These are phyloP conservation scores for Sambucus nigra DNA, from an alignment of 129 eudicot genomes.

Conservation along the genomic window DNA sequence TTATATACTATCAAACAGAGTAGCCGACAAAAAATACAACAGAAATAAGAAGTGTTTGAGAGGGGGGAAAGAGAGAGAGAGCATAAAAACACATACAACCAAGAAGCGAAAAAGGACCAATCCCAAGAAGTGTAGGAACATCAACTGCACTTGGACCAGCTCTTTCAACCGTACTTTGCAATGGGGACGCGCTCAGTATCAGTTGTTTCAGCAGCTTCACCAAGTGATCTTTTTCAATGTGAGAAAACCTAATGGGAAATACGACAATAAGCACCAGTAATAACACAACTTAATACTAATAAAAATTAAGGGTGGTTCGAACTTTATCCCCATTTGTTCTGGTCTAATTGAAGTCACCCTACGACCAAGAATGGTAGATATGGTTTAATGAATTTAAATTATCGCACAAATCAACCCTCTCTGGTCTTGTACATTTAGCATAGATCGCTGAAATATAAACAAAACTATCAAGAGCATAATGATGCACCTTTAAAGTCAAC, in stretches of 20 bases:
- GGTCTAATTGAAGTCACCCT: too few species aligned
- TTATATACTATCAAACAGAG: background rate
- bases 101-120: conserved; percentile 78
- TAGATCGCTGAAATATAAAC: too few species aligned
- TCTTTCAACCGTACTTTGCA: conserved; percentile 38
- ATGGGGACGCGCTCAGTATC: conserved; percentile 45
- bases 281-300: too few species aligned
- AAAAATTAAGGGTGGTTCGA: too few species aligned
- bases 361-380: too few species aligned
- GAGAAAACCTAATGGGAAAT: conserved; percentile 52
- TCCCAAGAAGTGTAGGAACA: conserved; percentile 93
- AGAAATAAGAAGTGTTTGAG: background rate
- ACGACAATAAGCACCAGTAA: background rate
- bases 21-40: background rate
- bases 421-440: too few species aligned
- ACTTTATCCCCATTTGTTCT: too few species aligned
- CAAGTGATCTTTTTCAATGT: conserved; percentile 83
- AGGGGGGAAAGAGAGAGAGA: conserved; percentile 2
- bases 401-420: too few species aligned
- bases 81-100: conserved; percentile 33
- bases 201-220: conserved; percentile 81
- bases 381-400: too few species aligned
- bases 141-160: conserved; percentile 82
- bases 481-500: too few species aligned
- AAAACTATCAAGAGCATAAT: too few species aligned